Percentiles rank a stretch among this genome's conserved stretches.
These are phyloP conservation scores for Leucocoprinus birnbaumii DNA, from an alignment of 768 basidiomycete genomes.

Conservation along the genomic window DNA sequence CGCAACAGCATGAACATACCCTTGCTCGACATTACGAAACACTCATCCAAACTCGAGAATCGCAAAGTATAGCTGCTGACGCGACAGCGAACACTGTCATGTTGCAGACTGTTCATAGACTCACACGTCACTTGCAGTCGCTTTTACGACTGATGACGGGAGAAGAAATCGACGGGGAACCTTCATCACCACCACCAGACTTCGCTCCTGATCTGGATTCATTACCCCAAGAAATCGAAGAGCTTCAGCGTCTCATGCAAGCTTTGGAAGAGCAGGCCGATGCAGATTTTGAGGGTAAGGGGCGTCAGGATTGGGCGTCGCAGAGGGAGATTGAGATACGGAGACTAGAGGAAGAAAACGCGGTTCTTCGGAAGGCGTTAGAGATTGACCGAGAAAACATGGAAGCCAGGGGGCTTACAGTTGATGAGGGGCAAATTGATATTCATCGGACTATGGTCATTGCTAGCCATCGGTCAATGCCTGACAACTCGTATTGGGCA, in stretches of 20 bases:
- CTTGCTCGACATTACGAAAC: slow-evolving; percentile 89
- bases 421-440: slow-evolving; percentile 48
- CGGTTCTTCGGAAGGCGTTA: slow-evolving; percentile 68
- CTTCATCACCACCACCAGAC: slow-evolving; percentile 6
- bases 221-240: slow-evolving; percentile 7
- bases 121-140: slow-evolving; percentile 66
- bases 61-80: slow-evolving; percentile 51
- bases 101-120: slow-evolving; percentile 65
- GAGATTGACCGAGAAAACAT: slow-evolving; percentile 66
- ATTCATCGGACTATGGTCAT: slow-evolving; percentile 32
- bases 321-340: slow-evolving; percentile 87
- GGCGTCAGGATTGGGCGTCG: slow-evolving; percentile 75
- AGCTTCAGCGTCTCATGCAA: slow-evolving; percentile 4
- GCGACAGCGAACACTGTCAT: slow-evolving; percentile 58
- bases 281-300: slow-evolving; percentile 36
- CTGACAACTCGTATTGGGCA: slow-evolving; percentile 12
- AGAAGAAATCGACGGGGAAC: slow-evolving; percentile 47
- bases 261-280: slow-evolving; percentile 41
- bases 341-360: slow-evolving; percentile 82
- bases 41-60: slow-evolving; percentile 67
- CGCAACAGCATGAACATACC: slow-evolving; percentile 85
- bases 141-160: slow-evolving; percentile 71
- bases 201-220: slow-evolving; percentile 28
- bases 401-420: slow-evolving; percentile 45
- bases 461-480: slow-evolving; percentile 7